phyloP scores from a whole-genome alignment of 2,329 filamentous ascomycete genomes.

The Fusarium sp. region DNA sequence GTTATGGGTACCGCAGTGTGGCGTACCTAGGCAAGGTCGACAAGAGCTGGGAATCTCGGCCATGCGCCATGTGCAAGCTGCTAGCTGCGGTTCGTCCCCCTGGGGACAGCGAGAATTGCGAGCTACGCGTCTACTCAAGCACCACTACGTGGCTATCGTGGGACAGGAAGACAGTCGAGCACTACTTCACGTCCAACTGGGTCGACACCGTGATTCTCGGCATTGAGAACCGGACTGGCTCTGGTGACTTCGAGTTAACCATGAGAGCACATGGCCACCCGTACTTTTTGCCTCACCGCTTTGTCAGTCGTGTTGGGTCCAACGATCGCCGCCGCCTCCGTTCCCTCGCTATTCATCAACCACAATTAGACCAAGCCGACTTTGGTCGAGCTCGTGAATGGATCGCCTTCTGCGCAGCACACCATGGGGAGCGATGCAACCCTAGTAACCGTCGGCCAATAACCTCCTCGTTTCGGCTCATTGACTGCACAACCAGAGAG shows the following conservation, averaged over 20 bases:
- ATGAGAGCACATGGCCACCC: no score
- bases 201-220: not conserved
- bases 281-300: no score
- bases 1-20: no score
- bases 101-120: not conserved
- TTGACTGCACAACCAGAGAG: not conserved
- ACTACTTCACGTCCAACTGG: not conserved
- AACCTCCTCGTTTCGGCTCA: not conserved
- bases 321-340: not conserved
- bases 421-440: not conserved
- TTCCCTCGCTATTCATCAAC: not conserved
- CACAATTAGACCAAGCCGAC: not conserved
- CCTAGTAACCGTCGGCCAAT: not conserved
- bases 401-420: not conserved
- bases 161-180: not conserved
- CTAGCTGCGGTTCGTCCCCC: not conserved
- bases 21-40: not conserved
- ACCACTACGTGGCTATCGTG: not conserved
- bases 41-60: not conserved
- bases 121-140: not conserved
- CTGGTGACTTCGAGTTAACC: no score
- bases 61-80: not conserved
- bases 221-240: no score
- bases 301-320: not conserved
- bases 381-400: not conserved